Evolutionary conservation across 2,329 filamentous ascomycete species (phyloP).

Genomic region (Cryphonectria japonica): DNA sequence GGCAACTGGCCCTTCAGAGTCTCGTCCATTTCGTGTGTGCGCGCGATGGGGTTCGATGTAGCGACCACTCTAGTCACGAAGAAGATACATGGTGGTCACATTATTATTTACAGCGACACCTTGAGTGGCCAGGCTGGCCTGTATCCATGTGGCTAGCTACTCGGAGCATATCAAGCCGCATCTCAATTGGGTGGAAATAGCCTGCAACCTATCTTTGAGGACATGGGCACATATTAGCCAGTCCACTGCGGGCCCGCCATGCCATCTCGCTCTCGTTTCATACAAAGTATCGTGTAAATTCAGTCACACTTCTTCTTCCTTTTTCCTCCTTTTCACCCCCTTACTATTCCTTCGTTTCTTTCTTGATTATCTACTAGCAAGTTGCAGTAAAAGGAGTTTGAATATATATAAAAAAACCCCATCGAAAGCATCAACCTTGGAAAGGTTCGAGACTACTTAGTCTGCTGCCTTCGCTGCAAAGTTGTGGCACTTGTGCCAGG

Average conservation of each 20-base stretch:
- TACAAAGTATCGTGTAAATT: neutral
- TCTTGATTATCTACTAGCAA: no score
- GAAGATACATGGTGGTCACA: neutral
- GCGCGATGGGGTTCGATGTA: neutral
- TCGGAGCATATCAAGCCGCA: neutral
- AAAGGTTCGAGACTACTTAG: no score
- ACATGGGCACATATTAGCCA: neutral
- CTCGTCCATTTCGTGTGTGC: neutral
- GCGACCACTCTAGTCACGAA: neutral
- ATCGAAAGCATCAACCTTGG: no score
- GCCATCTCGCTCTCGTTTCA: neutral
- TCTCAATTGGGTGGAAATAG: neutral
- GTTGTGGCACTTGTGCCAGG: no score
- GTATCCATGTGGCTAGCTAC: neutral
- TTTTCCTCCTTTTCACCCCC: neutral
- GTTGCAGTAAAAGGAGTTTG: no score
- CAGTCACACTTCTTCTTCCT: neutral
- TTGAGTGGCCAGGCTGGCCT: neutral
- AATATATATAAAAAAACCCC: no score
- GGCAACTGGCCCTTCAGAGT: neutral
- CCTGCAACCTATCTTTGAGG: neutral
- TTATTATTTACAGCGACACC: neutral
- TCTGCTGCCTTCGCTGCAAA: no score
- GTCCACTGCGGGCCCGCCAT: neutral
- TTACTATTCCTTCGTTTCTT: no score